Evolutionary conservation across 2,329 filamentous ascomycete species (phyloP).

Genomic region (Exophiala dermatitidis): DNA sequence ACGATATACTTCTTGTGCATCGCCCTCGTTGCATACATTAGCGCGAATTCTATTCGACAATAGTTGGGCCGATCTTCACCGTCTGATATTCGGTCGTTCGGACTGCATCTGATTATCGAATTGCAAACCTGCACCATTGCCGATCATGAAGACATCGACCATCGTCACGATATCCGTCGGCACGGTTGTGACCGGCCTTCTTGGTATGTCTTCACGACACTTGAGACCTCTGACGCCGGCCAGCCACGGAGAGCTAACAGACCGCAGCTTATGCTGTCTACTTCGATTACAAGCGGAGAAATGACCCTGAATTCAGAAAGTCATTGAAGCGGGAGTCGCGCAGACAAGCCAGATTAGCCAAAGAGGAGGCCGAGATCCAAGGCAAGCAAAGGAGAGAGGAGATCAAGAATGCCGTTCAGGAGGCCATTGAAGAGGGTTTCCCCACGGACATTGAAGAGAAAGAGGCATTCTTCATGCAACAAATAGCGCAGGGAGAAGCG

Average conservation of each 20-base stretch:
- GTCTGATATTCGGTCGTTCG: not conserved
- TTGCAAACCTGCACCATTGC: not conserved
- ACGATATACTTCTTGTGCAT: not conserved
- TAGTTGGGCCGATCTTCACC: not conserved
- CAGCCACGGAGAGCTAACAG: slow-evolving; percentile 11
- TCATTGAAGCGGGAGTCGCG: slow-evolving; percentile 47
- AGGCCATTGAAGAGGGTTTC: slow-evolving; percentile 86
- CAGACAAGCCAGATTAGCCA: slow-evolving; percentile 40
- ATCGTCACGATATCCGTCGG: slow-evolving; percentile 53
- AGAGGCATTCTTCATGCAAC: slow-evolving; percentile 93
- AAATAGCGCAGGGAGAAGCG: slow-evolving; percentile 81
- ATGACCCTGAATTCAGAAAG: slow-evolving; percentile 57
- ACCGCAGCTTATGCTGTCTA: slow-evolving; percentile 56
- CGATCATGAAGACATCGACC: slow-evolving; percentile 43
- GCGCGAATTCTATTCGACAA: not conserved
- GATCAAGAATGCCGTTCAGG: slow-evolving; percentile 68
- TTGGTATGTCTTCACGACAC: slow-evolving; percentile 37
- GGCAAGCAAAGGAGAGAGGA: slow-evolving; percentile 49
- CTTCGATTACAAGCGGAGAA: slow-evolving; percentile 60
- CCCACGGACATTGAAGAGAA: slow-evolving; percentile 84
- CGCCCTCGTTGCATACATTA: not conserved
- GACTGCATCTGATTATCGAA: not conserved
- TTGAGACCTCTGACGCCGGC: not conserved
- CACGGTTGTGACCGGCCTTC: slow-evolving; percentile 51
- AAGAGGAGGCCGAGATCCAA: slow-evolving; percentile 43